Evolutionary conservation across 768 basidiomycete genomes (phyloP).

Genomic region (Hypholoma fasciculare): DNA sequence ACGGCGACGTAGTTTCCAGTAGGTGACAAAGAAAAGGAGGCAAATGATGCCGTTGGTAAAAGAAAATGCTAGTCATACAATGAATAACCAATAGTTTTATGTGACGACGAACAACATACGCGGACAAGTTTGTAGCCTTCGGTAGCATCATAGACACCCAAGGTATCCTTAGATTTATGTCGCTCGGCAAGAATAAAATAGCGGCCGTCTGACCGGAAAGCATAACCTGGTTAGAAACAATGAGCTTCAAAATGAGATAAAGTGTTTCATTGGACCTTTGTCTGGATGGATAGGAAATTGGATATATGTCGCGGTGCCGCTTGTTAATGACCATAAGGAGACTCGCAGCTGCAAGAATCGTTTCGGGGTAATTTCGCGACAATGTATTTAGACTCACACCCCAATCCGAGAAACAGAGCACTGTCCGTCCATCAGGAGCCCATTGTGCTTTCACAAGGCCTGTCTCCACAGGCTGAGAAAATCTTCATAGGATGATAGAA

Average conservation of each 20-base stretch:
- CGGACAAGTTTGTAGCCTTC: slow-evolving; percentile 72
- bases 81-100: neutral
- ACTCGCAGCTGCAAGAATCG: slow-evolving; percentile 65
- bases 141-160: slow-evolving; percentile 79
- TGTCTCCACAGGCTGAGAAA: slow-evolving; percentile 17
- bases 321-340: slow-evolving; percentile 81
- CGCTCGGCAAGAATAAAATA: slow-evolving; percentile 88
- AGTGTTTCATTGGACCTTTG: slow-evolving; percentile 48
- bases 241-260: neutral
- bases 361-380: neutral
- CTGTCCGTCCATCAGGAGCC: slow-evolving; percentile 81
- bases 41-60: slow-evolving; percentile 69
- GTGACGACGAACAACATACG: slow-evolving; percentile 43
- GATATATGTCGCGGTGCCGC: slow-evolving; percentile 76
- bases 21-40: slow-evolving; percentile 75
- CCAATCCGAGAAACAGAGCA: slow-evolving; percentile 92
- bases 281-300: slow-evolving; percentile 85
- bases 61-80: slow-evolving; percentile 68
- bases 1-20: slow-evolving; percentile 73
- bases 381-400: slow-evolving; percentile 61
- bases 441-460: slow-evolving; percentile 87
- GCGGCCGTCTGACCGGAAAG: slow-evolving; percentile 77
- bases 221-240: slow-evolving; percentile 50
- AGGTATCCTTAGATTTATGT: slow-evolving; percentile 85
- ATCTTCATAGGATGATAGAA: neutral